Evolutionary conservation across 2,329 filamentous ascomycete species (phyloP).

Genomic region (Pseudopithomyces maydicus): DNA sequence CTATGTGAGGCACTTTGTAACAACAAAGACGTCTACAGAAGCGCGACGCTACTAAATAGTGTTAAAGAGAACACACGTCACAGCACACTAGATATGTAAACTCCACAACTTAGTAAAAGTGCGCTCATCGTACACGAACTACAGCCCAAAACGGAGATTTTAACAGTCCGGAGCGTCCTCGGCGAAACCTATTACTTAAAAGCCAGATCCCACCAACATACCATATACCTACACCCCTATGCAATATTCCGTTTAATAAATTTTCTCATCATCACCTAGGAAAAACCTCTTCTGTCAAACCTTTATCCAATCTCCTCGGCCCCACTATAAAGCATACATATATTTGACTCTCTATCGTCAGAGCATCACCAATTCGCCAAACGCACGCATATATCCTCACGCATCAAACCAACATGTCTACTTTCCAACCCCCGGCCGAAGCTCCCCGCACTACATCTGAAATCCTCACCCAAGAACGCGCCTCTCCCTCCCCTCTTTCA

Average conservation of each 20-base stretch:
- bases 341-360: neutral
- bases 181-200: neutral
- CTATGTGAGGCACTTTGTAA: too few relatives aligned
- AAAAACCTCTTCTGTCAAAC: too few relatives aligned
- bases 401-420: neutral
- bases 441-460: constrained; percentile 25
- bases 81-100: too few relatives aligned
- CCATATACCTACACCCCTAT: neutral
- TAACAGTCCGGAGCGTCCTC: constrained; percentile 3
- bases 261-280: too few relatives aligned
- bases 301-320: too few relatives aligned
- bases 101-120: neutral
- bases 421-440: neutral
- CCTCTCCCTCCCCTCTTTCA: constrained; percentile 58
- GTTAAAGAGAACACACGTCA: too few relatives aligned
- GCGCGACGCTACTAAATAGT: neutral
- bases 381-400: too few relatives aligned
- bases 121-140: neutral
- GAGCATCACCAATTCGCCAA: neutral
- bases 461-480: constrained; percentile 47
- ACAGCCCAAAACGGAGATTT: neutral
- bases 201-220: neutral
- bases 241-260: neutral
- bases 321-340: too few relatives aligned
- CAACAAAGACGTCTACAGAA: too few relatives aligned